phyloP scores from a whole-genome alignment of 2,329 filamentous ascomycete genomes.

The Peltaster fructicola region DNA sequence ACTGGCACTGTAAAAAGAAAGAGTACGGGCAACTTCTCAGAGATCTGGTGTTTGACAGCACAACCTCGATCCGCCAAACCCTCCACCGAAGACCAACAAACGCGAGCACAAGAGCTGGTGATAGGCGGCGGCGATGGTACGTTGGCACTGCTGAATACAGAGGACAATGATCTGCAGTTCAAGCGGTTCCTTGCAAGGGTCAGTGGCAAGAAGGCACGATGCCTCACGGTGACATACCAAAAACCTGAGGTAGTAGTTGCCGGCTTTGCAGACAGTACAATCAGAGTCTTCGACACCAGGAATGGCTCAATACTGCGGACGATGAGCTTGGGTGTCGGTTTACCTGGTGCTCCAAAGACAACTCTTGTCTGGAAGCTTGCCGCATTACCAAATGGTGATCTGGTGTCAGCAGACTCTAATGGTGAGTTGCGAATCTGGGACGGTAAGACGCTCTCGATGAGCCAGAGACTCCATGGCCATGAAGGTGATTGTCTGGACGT shows the following conservation, averaged over 20 bases:
- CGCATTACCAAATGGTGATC: conserved; percentile 69
- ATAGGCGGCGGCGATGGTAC: conserved; percentile 85
- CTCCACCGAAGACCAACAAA: conserved; percentile 10
- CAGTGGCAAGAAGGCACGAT: conserved; percentile 67
- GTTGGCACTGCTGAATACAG: conserved; percentile 70
- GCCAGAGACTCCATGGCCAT: conserved; percentile 72
- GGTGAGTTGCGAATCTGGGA: conserved; percentile 91
- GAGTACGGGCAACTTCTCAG: conserved; percentile 80
- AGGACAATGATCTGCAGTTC: conserved; percentile 68
- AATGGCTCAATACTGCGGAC: conserved; percentile 59
- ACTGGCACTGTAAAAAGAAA: conserved; percentile 61
- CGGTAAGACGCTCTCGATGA: conserved; percentile 74
- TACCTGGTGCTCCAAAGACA: conserved; percentile 60
- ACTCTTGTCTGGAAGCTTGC: conserved; percentile 89
- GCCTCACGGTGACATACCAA: conserved; percentile 83
- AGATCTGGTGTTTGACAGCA: conserved; percentile 89
- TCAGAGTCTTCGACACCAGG: conserved; percentile 73
- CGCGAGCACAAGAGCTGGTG: conserved; percentile 44
- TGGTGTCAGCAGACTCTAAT: conserved; percentile 87
- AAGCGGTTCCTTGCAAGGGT: conserved; percentile 58
- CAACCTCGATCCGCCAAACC: conserved; percentile 45
- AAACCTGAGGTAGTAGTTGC: conserved; percentile 66
- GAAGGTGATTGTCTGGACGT: conserved; percentile 81
- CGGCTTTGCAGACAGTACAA: conserved; percentile 91
- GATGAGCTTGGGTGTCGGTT: conserved; percentile 71